Evolutionary conservation across 306 rosid species (phyloP), one percentile per base, ranked within the genome.

Genomic region (Purshia tridentata): DNA sequence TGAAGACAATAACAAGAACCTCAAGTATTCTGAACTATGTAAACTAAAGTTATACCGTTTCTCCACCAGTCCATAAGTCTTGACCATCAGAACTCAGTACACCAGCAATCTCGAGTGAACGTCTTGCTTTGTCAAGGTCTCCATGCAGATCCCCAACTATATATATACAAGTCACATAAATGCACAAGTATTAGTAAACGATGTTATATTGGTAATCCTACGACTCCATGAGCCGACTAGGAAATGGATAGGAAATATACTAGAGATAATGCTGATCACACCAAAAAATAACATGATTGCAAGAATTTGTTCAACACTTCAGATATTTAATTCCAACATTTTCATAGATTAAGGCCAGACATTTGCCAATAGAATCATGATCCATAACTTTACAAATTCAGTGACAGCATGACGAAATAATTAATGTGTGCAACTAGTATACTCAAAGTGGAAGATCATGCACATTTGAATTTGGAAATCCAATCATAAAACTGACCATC

Each of bases 131-230:
- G 64, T 80, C 80, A 69, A 94, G 91, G 80, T 94, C 99, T 59
- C 99, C 97, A 87, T 94, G 99, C 74, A 94, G 82, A 85, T 94
- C 97, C 67, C 99, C 97, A 83, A 94, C 97, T 94, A 52, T 62
- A 48, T 12, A 79, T 35, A 76, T 5, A 45, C 66, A 77, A 77
- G 50, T 39, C 69, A 69, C 67, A 56, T 3, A 45, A 40, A 16
- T 3, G 53, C 52, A 51, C 4, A 49, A 11, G 0, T 49, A 44
- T 64, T 42, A 41, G 15, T n/a, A 46, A 44, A 42, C 5, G 7
- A 46, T n/a, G 70, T 19, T 0, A 37, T 0, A 61, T 15, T 39
- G 66, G 47, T 61, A 16, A 39, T 22, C 66, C 47, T 23, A 23
- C 29, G 29, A 23, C 29, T 23, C 29, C 2, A 23, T 23, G 29